Evolutionary conservation across 306 rosid species (phyloP), one percentile per base, ranked within the genome.

Genomic region (Begonia fuchsioides): DNA sequence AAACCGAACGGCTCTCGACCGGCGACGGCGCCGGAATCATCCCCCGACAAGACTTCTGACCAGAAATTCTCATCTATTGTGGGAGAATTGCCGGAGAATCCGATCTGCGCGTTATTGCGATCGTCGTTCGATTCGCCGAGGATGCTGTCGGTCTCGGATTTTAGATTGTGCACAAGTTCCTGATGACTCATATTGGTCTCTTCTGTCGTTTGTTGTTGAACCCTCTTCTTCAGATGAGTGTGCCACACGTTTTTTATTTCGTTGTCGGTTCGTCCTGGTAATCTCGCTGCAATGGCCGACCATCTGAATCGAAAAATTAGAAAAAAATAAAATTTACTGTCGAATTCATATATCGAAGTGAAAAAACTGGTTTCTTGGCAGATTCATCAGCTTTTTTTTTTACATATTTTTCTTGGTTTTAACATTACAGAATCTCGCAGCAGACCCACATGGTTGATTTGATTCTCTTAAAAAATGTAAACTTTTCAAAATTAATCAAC

Each of bases 231-330:
- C 68, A 88, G 62, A 52, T 81, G 93, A 43, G 96, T 83, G 71
- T 88, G 88, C 96, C 96, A 88, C 11, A 88, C 93, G 50, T 88
- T 88, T 61, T 88, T 88, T 8, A 88, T 83, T 45, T 88, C 95
- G 15, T 88, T 88, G 58, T 88, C 96, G 9, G 96, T 83, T 32
- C 96, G 67, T 1, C 96, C 96, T 0, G 95, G 95, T 59, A 88
- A 60, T 49, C 54, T 83, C 0, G 90, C 86, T 13, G 96, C 95
- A 17, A 88, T 88, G 8, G 78, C 70, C 5, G 96, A 88, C 96
- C 96, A 88, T 72, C 96, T 88, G 43, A 47, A 43, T 15, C 38
- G n/a, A 13, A 20, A 20, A n/a, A 17, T 13, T 7, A 39, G 32
- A 3, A 17, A 17, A 46, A 39, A 15, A 39, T 35, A 17, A 17